A percentile compares a stretch with the other conserved stretches of the same genome.
These are phyloP conservation scores for Knoxia roxburghii DNA, from an alignment of 257 asterid genomes.

Conservation along the genomic window DNA sequence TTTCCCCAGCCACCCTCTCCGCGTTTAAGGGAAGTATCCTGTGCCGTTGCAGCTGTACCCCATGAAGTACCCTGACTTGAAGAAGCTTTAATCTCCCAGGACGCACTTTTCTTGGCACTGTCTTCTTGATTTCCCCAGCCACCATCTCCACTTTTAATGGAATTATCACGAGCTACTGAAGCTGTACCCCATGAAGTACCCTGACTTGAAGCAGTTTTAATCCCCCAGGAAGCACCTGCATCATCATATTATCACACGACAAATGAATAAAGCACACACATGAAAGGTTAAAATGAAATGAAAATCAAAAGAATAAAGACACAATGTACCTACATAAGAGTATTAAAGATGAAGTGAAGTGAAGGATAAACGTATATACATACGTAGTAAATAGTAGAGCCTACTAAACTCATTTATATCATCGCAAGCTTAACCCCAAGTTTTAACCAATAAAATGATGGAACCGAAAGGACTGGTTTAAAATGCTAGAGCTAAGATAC, in stretches of 20 bases:
- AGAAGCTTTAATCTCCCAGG: conserved; percentile 50
- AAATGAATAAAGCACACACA: background rate
- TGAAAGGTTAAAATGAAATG: background rate
- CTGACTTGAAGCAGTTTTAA: conserved; percentile 36
- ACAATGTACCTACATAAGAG: background rate
- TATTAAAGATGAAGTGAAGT: no score
- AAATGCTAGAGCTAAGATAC: background rate
- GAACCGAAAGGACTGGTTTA: background rate
- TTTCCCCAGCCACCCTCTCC: conserved; percentile 55
- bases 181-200: conserved; percentile 71
- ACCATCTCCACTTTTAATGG: conserved; percentile 27
- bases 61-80: conserved; percentile 50
- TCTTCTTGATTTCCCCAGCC: conserved; percentile 48
- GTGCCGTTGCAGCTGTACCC: conserved; percentile 57
- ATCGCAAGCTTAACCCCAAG: background rate
- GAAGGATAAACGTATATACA: no score
- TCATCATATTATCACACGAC: background rate
- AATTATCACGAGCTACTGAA: conserved; percentile 31
- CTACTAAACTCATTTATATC: no score
- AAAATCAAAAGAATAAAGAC: background rate
- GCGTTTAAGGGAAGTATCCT: conserved; percentile 21
- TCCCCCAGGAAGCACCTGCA: conserved; percentile 49
- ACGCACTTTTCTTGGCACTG: conserved; percentile 33
- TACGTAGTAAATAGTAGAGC: no score
- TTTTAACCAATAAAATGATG: background rate